Evolutionary conservation across 73 alveolate genomes (phyloP).

Genomic region (Tetrahymena borealis): DNA sequence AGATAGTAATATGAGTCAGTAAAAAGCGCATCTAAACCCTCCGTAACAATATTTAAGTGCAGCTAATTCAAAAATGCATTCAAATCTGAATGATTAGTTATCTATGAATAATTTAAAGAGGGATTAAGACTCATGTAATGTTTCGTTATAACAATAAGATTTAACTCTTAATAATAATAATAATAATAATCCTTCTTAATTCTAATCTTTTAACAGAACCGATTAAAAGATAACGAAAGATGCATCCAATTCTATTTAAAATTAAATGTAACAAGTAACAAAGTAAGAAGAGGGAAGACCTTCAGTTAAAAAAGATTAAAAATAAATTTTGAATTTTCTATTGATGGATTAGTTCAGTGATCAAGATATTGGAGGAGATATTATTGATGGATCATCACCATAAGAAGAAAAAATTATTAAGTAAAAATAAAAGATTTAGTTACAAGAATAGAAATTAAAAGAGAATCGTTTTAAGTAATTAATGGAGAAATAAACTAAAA

Average conservation of each 20-base stretch:
- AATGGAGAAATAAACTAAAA: background rate
- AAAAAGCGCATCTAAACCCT: no score
- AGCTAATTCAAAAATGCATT: no score
- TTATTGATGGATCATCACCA: background rate
- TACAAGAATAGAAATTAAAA: background rate
- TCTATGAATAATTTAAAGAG: no score
- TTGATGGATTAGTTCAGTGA: background rate
- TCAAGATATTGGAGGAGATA: background rate
- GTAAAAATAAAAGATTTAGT: background rate
- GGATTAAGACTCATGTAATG: no score
- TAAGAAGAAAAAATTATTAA: background rate
- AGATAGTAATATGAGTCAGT: no score
- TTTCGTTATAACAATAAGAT: no score
- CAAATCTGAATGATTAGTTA: no score
- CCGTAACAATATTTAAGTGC: no score
- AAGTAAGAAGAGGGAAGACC: background rate
- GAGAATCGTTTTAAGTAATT: background rate
- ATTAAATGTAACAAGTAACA: background rate
- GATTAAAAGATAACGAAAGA: background rate
- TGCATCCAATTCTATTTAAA: background rate
- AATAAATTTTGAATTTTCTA: background rate
- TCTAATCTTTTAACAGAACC: no score
- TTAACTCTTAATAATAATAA: no score
- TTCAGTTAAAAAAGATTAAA: background rate
- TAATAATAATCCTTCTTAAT: no score